phyloP scores from a whole-genome alignment of 495 filamentous ascomycete species.

The Hypoxylon rickii region DNA sequence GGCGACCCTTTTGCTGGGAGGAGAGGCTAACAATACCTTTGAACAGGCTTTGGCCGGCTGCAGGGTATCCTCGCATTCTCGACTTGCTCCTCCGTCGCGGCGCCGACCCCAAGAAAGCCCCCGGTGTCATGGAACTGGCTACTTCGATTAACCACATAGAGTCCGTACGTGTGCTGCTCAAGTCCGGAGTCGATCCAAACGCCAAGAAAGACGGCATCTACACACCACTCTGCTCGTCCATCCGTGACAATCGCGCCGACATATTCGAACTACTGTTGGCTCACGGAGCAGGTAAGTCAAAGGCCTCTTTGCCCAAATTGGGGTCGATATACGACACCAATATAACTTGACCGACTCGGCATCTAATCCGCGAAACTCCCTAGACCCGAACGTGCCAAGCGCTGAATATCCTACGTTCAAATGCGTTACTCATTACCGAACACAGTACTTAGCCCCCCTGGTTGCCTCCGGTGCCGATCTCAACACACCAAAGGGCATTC shows the following conservation, averaged over 20 bases:
- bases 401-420: conserved; percentile 61
- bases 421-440: conserved; percentile 58
- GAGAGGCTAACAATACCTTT: background rate
- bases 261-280: conserved; percentile 56
- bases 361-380: background rate
- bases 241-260: conserved; percentile 56
- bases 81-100: conserved; percentile 48
- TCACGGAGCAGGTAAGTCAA: conserved; percentile 44
- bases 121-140: conserved; percentile 55
- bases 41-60: conserved; percentile 48
- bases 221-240: conserved; percentile 60
- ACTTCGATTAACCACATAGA: conserved; percentile 53
- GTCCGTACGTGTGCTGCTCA: conserved; percentile 54
- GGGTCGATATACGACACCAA: too few relatives aligned
- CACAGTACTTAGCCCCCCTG: conserved; percentile 53
- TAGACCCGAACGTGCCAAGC: conserved; percentile 56
- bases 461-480: conserved; percentile 57
- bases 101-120: conserved; percentile 49
- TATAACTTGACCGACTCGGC: too few relatives aligned
- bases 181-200: conserved; percentile 56
- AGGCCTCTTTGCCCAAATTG: background rate
- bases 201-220: conserved; percentile 60
- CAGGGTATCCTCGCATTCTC: conserved; percentile 45
- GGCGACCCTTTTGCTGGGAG: too few relatives aligned
- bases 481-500: conserved; percentile 55